These are phyloP conservation scores for Ganoderma meredithae DNA, from an alignment of 1,284 basidiomycete genomes.

Conservation along the genomic window DNA sequence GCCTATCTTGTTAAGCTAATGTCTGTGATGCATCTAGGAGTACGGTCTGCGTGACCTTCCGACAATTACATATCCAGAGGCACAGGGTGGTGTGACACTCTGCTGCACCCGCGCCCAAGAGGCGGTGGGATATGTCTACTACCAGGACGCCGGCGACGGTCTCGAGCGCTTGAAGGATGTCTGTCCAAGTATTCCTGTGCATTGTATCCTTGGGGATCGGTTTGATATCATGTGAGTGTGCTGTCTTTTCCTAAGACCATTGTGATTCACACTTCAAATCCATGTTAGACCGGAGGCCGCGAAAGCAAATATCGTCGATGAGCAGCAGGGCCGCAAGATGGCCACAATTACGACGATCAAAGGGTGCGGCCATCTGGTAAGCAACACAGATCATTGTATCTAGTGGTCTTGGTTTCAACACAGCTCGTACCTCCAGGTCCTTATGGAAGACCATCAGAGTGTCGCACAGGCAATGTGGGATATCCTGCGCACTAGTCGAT, in stretches of 20 bases:
- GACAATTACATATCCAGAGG: constrained; percentile 23
- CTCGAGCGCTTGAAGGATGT: constrained; percentile 20
- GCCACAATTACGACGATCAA: not conserved
- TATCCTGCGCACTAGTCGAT: not conserved
- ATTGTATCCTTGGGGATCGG: constrained; percentile 23
- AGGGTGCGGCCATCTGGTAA: not conserved
- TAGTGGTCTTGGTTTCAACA: not conserved
- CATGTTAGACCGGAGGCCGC: not conserved
- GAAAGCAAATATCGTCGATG: not conserved
- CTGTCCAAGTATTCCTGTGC: constrained; percentile 25
- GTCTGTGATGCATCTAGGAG: constrained; percentile 6
- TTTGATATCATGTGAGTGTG: constrained; percentile 23
- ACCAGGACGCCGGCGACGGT: constrained; percentile 19
- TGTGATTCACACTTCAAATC: too few species aligned
- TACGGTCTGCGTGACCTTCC: constrained; percentile 29
- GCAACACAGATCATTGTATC: not conserved
- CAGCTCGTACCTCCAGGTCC: constrained; percentile 2
- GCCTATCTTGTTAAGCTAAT: too few species aligned
- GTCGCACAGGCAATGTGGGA: not conserved
- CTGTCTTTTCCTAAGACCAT: not conserved
- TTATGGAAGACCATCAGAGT: not conserved
- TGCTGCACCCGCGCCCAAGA: constrained; percentile 25
- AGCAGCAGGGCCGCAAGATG: not conserved
- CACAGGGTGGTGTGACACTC: constrained; percentile 23
- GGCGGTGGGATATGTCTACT: constrained; percentile 16